phyloP scores from a whole-genome alignment of 257 asterid genomes.

The Fraxinus anomala region DNA sequence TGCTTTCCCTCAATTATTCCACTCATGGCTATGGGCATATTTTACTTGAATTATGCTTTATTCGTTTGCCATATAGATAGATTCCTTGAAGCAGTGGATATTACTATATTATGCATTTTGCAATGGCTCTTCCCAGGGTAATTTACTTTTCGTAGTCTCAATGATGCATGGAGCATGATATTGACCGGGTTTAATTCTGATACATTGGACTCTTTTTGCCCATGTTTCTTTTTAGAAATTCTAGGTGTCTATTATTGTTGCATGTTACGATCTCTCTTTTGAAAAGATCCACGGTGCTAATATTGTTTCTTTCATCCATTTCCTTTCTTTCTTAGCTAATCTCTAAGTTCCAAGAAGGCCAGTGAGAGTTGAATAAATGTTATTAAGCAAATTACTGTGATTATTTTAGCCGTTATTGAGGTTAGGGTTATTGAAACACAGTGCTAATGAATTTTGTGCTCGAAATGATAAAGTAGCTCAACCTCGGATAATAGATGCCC shows the following conservation, averaged over 20 bases:
- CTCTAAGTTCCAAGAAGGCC: neutral
- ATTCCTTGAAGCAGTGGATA: conserved; percentile 22
- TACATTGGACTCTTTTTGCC: neutral
- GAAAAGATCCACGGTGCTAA: neutral
- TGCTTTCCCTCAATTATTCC: conserved; percentile 8
- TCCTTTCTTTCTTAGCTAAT: neutral
- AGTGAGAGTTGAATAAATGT: neutral
- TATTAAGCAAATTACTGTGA: neutral
- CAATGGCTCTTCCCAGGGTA: neutral
- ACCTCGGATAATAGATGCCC: neutral
- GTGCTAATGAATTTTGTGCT: neutral
- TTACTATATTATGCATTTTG: conserved; percentile 15
- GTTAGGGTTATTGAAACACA: neutral
- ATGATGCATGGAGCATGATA: neutral
- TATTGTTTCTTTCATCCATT: neutral
- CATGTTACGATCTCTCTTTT: neutral
- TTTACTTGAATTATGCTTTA: conserved; percentile 21
- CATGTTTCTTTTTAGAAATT: neutral
- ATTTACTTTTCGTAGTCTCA: conserved; percentile 6
- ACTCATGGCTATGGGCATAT: conserved; percentile 9
- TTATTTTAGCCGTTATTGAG: neutral
- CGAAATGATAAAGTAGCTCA: neutral
- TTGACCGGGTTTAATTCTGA: neutral
- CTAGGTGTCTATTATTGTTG: conserved; percentile 5
- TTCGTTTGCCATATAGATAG: conserved; percentile 20